Evolutionary conservation across 2,329 filamentous ascomycete genomes (phyloP).

Genomic region (Fusarium sp.): DNA sequence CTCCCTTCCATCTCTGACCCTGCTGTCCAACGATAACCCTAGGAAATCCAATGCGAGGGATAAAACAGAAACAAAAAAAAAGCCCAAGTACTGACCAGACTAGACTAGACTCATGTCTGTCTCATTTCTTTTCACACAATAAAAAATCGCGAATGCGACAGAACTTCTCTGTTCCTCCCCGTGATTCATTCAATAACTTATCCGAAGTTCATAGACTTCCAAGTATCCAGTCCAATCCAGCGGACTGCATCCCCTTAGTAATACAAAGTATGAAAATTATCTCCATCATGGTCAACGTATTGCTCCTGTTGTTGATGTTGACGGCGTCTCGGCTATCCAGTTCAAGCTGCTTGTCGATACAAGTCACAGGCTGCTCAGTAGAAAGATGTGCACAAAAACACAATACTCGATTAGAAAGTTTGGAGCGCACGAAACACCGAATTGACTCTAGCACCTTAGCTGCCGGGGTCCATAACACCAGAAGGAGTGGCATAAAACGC

Average conservation of each 20-base stretch:
- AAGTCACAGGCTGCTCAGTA: constrained; percentile 4
- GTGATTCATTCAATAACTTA: constrained; percentile 3
- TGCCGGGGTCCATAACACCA: constrained; percentile 54
- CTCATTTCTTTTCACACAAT: constrained; percentile 34
- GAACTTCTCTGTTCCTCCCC: constrained; percentile 2
- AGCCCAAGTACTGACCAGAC: neutral
- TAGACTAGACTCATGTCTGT: neutral
- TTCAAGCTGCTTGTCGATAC: neutral
- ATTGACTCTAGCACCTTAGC: constrained; percentile 3
- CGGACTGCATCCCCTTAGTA: constrained; percentile 29
- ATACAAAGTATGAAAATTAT: constrained; percentile 37
- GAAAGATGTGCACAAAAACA: neutral
- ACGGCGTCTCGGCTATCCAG: neutral
- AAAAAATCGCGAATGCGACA: constrained; percentile 30
- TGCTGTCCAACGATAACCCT: constrained; percentile 25
- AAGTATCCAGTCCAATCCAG: constrained; percentile 18
- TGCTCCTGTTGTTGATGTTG: neutral
- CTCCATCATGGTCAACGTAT: constrained; percentile 11
- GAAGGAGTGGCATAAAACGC: constrained; percentile 66
- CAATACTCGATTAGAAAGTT: neutral
- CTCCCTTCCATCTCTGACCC: constrained; percentile 14
- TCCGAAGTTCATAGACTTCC: neutral
- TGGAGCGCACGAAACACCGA: neutral
- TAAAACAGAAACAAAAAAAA: neutral
- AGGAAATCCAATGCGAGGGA: neutral